Evolutionary conservation across 1,139 yeast genomes (phyloP), one percentile per base, ranked within the genome.

Genomic region (Candida smagusa): DNA sequence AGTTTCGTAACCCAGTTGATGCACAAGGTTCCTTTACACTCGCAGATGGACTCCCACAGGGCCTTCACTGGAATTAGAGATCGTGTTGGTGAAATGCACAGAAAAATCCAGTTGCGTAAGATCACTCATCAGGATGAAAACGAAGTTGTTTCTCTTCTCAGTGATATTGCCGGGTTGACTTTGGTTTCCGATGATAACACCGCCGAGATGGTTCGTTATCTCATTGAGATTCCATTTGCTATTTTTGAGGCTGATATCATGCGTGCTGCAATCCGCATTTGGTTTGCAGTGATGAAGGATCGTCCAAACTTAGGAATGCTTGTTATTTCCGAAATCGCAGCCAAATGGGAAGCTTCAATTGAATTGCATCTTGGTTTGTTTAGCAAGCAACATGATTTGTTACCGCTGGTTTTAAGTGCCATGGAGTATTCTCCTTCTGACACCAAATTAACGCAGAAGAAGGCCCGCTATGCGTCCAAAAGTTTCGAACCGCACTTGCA

Each of bases 391-490:
- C 63, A 67, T 48, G 95, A 89, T 56, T 58, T 79, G n/a, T 54
- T 53, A 1, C 69, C 70, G 35, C 84, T 95, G 6, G 88, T 83
- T 41, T 84, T 71, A 53, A 65, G 75, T 45, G 73, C 70, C 42
- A 92, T 92, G 98, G 95, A 87, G 49, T 94, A 94, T 54, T 69
- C 89, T 1, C 97, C 98, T 11, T 81, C 95, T 36, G 83, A 85
- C 60, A 81, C 79, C 48, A 70, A 69, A 31, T 72, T 66, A 7
- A 71, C 82, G n/a, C 74, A 78, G 42, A 74, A 74, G 45, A 60
- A 68, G 26, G 79, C 88, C 1, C 59, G 61, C 4, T 45, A 58
- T 4, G 78, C 79, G 0, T 66, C 72, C 7, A 65, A 71, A 37
- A 60, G 70, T n/a, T 70, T 88, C 49, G 83, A 81, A 40, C 87